phyloP scores from a whole-genome alignment of 2,329 filamentous ascomycete genomes.

The Lachnellula cervina region DNA sequence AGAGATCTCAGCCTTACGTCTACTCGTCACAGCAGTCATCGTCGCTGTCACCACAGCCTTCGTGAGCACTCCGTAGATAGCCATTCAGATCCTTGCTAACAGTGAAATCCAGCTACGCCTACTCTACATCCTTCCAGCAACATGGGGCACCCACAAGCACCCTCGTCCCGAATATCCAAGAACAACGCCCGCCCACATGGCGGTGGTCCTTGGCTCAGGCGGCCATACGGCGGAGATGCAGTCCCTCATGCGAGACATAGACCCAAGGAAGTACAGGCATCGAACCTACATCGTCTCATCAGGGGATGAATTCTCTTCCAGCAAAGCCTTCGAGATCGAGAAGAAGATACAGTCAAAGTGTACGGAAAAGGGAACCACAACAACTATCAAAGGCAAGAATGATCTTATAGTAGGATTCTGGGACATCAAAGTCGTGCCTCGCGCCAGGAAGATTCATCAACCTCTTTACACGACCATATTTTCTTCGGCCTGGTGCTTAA shows the following conservation, averaged over 20 bases:
- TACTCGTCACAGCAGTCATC: slow-evolving; percentile 19
- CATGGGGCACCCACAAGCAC: slow-evolving; percentile 2
- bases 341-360: slow-evolving; percentile 29
- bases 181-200: slow-evolving; percentile 50
- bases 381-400: slow-evolving; percentile 9
- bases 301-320: slow-evolving; percentile 68
- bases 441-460: slow-evolving; percentile 81
- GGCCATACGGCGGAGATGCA: slow-evolving; percentile 96
- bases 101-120: slow-evolving; percentile 22
- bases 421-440: slow-evolving; percentile 59
- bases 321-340: slow-evolving; percentile 62
- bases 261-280: slow-evolving; percentile 49
- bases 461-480: slow-evolving; percentile 67
- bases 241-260: slow-evolving; percentile 65
- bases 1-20: slow-evolving; percentile 21
- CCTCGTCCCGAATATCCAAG: slow-evolving; percentile 17
- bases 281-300: slow-evolving; percentile 73
- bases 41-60: slow-evolving; percentile 21
- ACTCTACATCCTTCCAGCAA: slow-evolving; percentile 26
- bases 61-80: slow-evolving; percentile 17
- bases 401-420: slow-evolving; percentile 23
- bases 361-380: slow-evolving; percentile 4
- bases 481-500: slow-evolving; percentile 61
- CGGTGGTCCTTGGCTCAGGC: slow-evolving; percentile 85
- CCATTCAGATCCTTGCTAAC: neutral